These are phyloP conservation scores for Gomphus bonarii DNA, from an alignment of 1,284 basidiomycete genomes.

Conservation along the genomic window DNA sequence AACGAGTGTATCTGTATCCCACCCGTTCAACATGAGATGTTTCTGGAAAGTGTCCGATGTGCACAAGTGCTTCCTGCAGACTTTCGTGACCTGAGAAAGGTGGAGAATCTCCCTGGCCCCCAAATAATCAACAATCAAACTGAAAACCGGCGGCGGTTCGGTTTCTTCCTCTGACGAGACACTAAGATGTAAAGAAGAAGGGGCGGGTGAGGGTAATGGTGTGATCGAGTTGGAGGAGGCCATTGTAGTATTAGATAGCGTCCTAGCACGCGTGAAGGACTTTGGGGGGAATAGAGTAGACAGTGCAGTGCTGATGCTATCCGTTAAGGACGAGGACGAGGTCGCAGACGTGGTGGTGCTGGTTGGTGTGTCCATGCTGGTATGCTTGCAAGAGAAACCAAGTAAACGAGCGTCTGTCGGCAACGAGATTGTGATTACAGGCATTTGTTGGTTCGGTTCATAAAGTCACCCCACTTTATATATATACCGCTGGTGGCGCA, in stretches of 20 bases:
- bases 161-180: neutral
- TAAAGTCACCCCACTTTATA: no score
- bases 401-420: neutral
- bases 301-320: neutral
- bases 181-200: neutral
- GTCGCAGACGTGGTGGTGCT: neutral
- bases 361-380: neutral
- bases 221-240: neutral
- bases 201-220: neutral
- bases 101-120: neutral
- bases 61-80: neutral
- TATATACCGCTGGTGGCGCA: no score
- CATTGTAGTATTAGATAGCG: neutral
- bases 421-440: neutral
- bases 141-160: neutral
- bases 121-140: neutral
- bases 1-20: neutral
- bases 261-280: neutral
- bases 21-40: neutral
- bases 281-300: neutral
- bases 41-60: neutral
- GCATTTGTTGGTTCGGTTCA: no score
- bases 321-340: neutral
- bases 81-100: neutral
- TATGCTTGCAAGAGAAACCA: neutral